Base-by-base conservation (phyloP, 495 filamentous ascomycete species). In the Bacidia rubella region DNA sequence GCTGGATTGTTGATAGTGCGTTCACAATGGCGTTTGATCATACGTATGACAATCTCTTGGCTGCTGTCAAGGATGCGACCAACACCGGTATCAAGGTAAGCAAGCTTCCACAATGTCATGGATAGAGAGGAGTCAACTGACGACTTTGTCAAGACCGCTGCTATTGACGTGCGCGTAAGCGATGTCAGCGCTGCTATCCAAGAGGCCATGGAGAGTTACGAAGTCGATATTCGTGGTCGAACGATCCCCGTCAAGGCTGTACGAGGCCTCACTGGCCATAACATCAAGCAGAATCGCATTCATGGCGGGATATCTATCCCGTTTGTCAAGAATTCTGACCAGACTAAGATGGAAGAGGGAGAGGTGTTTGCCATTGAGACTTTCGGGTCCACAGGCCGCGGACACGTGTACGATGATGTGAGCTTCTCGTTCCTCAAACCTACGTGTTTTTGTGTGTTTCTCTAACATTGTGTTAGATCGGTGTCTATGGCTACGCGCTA, bases 311-410 rank as follows among this genome's bases (percentile, higher is more conserved):
- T 94, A 74, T 87, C 83, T 66, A 82, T 95, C 32, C 89, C 89
- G 5, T 90, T 94, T 57, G 85, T 94, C 25, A 93, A 93, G 71
- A 78, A 75, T 52, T 73, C 70, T 51, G 83, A 89, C 58, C 74
- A 76, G 59, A 90, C 85, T 29, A 89, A 85, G 70, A 95, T 95
- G 89, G 89, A 94, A 71, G 89, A 94, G 65, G 87, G 87, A 21
- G 89, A 95, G 62, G 78, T 85, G 11, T 95, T 90, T 63, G 89
- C 89, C 42, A 93, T 95, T 57, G 89, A 94, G 66, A 94, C 89
- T 7, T 95, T 94, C 60, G 89, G 89, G 47, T 90, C 82, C 70
- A 95, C 89, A 51, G 89, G 89, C 58, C 90, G 87, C 65, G 89
- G 83, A 47, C 81, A 82, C 63, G 82, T 94, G 47, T 70, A 79